phyloP scores from a whole-genome alignment of 805 yeast genomes.

The Candida vaughaniae region DNA sequence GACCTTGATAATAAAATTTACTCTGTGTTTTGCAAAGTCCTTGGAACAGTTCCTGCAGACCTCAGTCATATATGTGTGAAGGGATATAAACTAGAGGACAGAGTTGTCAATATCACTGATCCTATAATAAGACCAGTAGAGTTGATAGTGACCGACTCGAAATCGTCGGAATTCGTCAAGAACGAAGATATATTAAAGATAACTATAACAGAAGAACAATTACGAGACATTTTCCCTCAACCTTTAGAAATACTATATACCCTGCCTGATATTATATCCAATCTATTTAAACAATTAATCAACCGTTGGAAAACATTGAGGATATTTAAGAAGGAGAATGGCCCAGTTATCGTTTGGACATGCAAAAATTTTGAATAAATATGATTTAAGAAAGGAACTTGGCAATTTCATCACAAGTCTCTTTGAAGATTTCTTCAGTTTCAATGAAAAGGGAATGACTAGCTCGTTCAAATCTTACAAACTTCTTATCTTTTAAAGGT shows the following conservation, averaged over 20 bases:
- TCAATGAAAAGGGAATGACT: conserved; percentile 50
- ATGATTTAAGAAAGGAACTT: not conserved
- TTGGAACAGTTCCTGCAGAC: conserved; percentile 26
- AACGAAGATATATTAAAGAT: conserved; percentile 13
- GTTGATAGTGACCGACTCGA: conserved; percentile 20
- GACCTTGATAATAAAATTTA: conserved; percentile 15
- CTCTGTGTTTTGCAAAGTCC: conserved; percentile 19
- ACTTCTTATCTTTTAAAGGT: conserved; percentile 31
- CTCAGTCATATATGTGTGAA: conserved; percentile 28
- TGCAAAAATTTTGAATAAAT: conserved; percentile 1
- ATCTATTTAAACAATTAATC: no score
- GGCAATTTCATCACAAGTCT: conserved; percentile 8
- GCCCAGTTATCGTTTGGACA: conserved; percentile 11
- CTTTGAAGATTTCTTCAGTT: conserved; percentile 35
- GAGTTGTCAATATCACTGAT: conserved; percentile 10
- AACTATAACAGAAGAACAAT: no score
- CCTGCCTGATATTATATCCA: no score
- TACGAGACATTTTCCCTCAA: no score
- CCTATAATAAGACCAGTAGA: conserved; percentile 26
- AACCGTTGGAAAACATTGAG: conserved; percentile 1
- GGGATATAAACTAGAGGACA: conserved; percentile 15
- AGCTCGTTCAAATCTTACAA: conserved; percentile 25
- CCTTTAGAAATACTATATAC: no score
- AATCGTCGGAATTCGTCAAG: conserved; percentile 7
- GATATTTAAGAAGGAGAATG: conserved; percentile 10